Evolutionary conservation across 495 filamentous ascomycete genomes (phyloP).

Genomic region (Pyrenula aspistea): DNA sequence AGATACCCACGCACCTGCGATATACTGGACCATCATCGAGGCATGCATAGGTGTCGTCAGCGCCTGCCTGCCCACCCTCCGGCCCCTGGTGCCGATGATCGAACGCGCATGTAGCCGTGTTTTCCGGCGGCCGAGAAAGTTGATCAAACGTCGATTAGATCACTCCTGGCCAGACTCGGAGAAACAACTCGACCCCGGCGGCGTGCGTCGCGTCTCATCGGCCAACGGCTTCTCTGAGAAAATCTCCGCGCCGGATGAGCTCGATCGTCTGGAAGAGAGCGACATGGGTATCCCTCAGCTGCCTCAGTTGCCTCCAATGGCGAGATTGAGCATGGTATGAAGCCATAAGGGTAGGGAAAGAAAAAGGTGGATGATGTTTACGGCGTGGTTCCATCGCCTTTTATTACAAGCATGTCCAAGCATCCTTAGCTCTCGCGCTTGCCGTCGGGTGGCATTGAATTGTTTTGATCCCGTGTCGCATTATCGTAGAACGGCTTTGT

Average conservation of each 20-base stretch:
- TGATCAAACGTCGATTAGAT: neutral
- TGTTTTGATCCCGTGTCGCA: too few relatives aligned
- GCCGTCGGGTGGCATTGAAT: too few relatives aligned
- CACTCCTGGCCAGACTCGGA: neutral
- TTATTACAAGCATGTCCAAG: too few relatives aligned
- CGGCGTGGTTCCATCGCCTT: too few relatives aligned
- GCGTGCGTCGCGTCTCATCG: neutral
- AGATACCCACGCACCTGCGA: neutral
- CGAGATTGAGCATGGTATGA: too few relatives aligned
- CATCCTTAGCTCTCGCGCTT: too few relatives aligned
- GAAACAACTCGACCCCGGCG: neutral
- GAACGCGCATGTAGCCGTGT: neutral
- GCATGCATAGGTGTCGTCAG: slow-evolving; percentile 1
- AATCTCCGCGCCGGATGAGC: neutral
- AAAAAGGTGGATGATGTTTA: too few relatives aligned
- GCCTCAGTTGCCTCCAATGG: too few relatives aligned
- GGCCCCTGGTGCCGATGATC: slow-evolving; percentile 1
- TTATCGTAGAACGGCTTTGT: too few relatives aligned
- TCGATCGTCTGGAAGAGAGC: neutral
- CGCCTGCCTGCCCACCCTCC: slow-evolving; percentile 11
- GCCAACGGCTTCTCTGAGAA: neutral
- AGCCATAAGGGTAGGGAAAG: too few relatives aligned
- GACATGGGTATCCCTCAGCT: neutral
- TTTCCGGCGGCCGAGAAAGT: neutral
- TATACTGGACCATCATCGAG: neutral